Conservation (phyloP, 1,284 basidiomycete species). For the Veloporphyrellus conicus region DNA sequence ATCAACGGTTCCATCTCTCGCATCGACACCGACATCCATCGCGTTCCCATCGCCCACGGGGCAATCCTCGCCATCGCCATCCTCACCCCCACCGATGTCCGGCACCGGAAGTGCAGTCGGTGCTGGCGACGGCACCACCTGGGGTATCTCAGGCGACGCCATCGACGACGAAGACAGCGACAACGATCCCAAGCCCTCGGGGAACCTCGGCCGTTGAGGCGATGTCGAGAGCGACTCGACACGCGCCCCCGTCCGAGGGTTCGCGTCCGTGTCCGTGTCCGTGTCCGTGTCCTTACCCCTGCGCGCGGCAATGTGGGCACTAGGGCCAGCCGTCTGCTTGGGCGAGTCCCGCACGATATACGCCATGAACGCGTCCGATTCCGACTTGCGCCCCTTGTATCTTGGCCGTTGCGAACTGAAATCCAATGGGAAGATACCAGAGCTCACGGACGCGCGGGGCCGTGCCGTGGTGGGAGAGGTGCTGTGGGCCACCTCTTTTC, state of each 20-base stretch:
- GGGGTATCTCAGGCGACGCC: not conserved
- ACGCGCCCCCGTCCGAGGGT: no score
- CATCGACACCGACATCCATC: not conserved
- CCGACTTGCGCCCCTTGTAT: constrained; percentile 11
- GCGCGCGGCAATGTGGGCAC: not conserved
- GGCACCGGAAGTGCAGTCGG: not conserved
- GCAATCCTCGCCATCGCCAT: not conserved
- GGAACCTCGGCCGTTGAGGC: not conserved
- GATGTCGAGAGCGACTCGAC: no score
- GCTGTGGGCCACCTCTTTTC: not conserved
- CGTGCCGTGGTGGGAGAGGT: not conserved
- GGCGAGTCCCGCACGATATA: constrained; percentile 19
- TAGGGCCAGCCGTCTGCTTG: not conserved
- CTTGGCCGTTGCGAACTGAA: not conserved
- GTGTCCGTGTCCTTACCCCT: not conserved
- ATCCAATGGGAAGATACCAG: not conserved
- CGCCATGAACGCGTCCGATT: constrained; percentile 12
- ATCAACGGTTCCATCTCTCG: not conserved
- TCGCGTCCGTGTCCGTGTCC: not conserved
- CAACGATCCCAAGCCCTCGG: not conserved
- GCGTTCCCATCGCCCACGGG: not conserved
- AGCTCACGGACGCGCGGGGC: not conserved
- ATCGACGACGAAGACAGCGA: not conserved
- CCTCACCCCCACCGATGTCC: not conserved
- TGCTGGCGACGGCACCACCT: not conserved